These are phyloP conservation scores for Neophaeococcomyces aloes DNA, from an alignment of 2,329 filamentous ascomycete genomes.

Conservation along the genomic window DNA sequence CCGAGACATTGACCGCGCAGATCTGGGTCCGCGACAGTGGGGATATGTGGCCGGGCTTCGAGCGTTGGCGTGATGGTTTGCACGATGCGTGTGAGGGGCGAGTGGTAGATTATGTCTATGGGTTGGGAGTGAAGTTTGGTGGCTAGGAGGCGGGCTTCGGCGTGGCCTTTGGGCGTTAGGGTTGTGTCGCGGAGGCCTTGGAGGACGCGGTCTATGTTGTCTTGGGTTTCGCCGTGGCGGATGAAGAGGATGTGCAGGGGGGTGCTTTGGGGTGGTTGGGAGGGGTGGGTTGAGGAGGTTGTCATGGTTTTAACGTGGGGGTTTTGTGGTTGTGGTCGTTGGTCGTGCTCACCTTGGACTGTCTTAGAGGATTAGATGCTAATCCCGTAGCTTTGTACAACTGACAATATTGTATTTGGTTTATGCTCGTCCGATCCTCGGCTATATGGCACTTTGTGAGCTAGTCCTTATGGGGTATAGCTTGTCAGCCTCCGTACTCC, in stretches of 20 bases:
- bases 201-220: conserved; percentile 12
- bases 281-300: too few species aligned
- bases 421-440: too few species aligned
- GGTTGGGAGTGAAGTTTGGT: conserved; percentile 16
- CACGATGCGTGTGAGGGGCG: conserved; percentile 10
- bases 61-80: conserved; percentile 11
- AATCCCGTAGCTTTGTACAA: too few species aligned
- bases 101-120: conserved; percentile 22
- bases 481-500: too few species aligned
- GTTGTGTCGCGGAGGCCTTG: conserved; percentile 14
- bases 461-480: too few species aligned
- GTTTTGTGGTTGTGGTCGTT: too few species aligned
- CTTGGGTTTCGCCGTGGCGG: conserved; percentile 16
- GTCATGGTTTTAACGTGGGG: too few species aligned
- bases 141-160: conserved; percentile 9
- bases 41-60: conserved; percentile 1
- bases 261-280: too few species aligned
- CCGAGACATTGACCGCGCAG: conserved; percentile 14
- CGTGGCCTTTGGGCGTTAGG: conserved; percentile 11
- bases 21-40: conserved; percentile 7
- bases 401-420: too few species aligned
- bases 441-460: too few species aligned
- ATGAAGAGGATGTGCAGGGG: conserved; percentile 10
- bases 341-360: too few species aligned
- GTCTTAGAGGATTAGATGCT: too few species aligned